Conservation (phyloP, 768 basidiomycete genomes). For the Neoboletus brunneissimus region DNA sequence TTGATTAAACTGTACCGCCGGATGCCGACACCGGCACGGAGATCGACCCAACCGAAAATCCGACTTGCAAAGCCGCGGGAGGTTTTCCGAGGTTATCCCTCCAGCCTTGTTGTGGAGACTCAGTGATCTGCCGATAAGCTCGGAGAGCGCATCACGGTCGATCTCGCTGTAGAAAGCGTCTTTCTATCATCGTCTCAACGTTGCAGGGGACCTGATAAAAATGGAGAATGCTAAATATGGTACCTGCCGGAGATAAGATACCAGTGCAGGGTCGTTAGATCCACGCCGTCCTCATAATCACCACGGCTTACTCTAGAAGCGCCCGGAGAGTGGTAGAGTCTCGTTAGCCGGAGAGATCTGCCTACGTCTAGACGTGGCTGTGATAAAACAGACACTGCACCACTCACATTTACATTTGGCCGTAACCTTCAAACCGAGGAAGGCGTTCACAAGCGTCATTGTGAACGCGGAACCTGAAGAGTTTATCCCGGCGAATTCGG, state of each 20-base stretch:
- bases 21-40: not conserved
- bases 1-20: not conserved
- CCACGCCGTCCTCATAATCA: too few relatives aligned
- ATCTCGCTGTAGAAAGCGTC: too few relatives aligned
- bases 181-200: too few relatives aligned
- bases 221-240: too few relatives aligned
- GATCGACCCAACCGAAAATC: not conserved
- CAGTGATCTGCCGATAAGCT: not conserved
- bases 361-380: not conserved
- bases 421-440: not conserved
- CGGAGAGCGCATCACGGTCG: too few relatives aligned
- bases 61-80: too few relatives aligned
- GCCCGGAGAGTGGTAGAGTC: too few relatives aligned
- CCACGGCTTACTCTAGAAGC: too few relatives aligned
- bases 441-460: not conserved
- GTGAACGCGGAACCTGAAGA: not conserved
- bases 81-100: not conserved
- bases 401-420: not conserved
- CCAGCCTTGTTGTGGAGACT: not conserved
- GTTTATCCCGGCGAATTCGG: not conserved
- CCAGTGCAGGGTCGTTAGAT: too few relatives aligned
- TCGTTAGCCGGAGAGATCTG: too few relatives aligned
- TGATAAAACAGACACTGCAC: not conserved
- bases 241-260: too few relatives aligned
- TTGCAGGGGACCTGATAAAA: not conserved